Evolutionary conservation across 1,284 basidiomycete genomes (phyloP), one percentile per base, ranked within the genome.

Genomic region (Trichosporon inkin): DNA sequence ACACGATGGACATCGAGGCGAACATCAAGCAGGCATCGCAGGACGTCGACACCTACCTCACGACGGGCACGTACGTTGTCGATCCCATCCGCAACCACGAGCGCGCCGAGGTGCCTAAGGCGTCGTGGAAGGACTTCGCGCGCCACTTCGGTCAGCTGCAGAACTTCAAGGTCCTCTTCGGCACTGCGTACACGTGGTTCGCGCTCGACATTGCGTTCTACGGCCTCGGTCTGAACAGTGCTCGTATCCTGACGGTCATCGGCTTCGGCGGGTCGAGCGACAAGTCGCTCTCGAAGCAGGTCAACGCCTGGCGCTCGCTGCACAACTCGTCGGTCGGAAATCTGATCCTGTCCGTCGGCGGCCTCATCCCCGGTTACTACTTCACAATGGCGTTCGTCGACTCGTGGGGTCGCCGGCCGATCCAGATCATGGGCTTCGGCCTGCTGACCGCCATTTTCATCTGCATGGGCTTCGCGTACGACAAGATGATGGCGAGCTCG

Each of bases 1-100:
- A 89, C 82, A 92, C 89, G 61, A 89, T 92, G 86, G 90, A 92
- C 79, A 84, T 92, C 67, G 88, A 92, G 79, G 85, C 88, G 62
- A 89, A 92, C 78, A 82, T 91, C 63, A 81, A 84, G 68, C 86
- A 88, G 71, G 88, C 88, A 10, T 70, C 84, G 13, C 78, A 82
- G 56, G 88, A 90, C 72, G 86, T 88, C 65, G 67, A 75, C 66
- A 82, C 83, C 38, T 85, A 88, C 70, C 76, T 90, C 56, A 80
- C 81, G 41, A 81, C 80, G n/a, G 78, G 76, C 39, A 76, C 73
- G 7, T 84, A 80, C 74, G 76, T 78, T 16, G 78, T 81, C 57
- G 84, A 88, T 69, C 81, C 82, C 11, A 84, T 86, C 65, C 81
- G 82, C 14, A 77, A 81, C 58, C 72, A 84, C 49, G 83, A 85